Evolutionary conservation across 1,284 basidiomycete species (phyloP).

Genomic region (Cutaneotrichosporon spelunceum): DNA sequence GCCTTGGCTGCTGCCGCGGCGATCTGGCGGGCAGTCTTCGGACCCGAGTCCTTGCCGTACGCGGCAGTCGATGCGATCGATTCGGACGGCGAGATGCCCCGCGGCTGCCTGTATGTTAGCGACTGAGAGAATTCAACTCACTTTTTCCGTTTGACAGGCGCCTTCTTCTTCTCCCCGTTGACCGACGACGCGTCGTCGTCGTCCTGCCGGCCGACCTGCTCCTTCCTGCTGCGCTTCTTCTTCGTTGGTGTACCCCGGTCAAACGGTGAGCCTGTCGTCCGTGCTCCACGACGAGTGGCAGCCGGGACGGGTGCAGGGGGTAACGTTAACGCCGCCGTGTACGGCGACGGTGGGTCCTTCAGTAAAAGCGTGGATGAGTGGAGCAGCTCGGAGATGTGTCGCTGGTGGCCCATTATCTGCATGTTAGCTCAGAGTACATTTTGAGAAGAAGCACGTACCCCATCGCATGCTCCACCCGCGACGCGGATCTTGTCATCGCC

Average conservation of each 20-base stretch:
- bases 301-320: conserved; percentile 59
- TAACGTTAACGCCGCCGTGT: conserved; percentile 63
- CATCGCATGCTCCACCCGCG: conserved; percentile 89
- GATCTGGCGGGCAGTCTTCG: conserved; percentile 46
- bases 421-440: not conserved
- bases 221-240: conserved; percentile 40
- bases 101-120: conserved; percentile 28
- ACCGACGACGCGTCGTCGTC: conserved; percentile 47
- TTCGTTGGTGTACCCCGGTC: conserved; percentile 40
- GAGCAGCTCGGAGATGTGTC: conserved; percentile 59
- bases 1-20: conserved; percentile 45
- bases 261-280: conserved; percentile 46
- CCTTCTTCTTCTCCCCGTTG: conserved; percentile 39
- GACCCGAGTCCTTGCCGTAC: conserved; percentile 34
- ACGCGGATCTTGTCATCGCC: conserved; percentile 99
- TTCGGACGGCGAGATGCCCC: conserved; percentile 45
- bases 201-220: conserved; percentile 25
- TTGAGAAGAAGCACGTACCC: conserved; percentile 49
- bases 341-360: conserved; percentile 51
- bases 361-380: conserved; percentile 53
- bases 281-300: conserved; percentile 34
- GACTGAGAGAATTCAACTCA: conserved; percentile 16
- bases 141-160: conserved; percentile 42
- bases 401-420: conserved; percentile 65
- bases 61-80: conserved; percentile 42